These are phyloP conservation scores for Condylostoma magnum DNA, from an alignment of 169 alveolate species.

Conservation along the genomic window DNA sequence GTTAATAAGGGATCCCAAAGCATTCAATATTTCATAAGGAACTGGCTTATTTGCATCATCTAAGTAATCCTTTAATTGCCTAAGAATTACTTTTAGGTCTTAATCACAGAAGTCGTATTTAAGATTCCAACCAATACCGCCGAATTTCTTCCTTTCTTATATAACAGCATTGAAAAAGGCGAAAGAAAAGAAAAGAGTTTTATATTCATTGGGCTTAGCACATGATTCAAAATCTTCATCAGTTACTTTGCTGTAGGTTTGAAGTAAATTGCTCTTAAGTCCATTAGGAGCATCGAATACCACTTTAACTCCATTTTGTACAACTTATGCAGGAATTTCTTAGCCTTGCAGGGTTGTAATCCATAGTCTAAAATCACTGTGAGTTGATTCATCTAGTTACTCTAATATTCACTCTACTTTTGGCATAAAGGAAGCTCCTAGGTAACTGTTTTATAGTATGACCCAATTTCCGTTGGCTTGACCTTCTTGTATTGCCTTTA, in stretches of 20 bases:
- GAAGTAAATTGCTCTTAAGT: slow-evolving; percentile 75
- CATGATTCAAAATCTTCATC: slow-evolving; percentile 84
- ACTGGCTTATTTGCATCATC: slow-evolving; percentile 83
- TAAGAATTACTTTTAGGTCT: slow-evolving; percentile 84
- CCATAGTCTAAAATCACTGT: slow-evolving; percentile 93
- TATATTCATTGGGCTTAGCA: slow-evolving; percentile 84
- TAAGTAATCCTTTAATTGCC: slow-evolving; percentile 81
- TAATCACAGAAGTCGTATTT: slow-evolving; percentile 88
- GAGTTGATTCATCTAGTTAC: slow-evolving; percentile 79
- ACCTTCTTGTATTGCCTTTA: slow-evolving; percentile 84
- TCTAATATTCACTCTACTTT: slow-evolving; percentile 87
- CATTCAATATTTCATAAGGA: slow-evolving; percentile 89
- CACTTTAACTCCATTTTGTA: slow-evolving; percentile 90
- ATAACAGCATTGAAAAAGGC: slow-evolving; percentile 96
- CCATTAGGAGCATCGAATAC: slow-evolving; percentile 91
- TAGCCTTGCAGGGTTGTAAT: slow-evolving; percentile 89
- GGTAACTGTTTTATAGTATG: slow-evolving; percentile 90
- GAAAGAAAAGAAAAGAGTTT: slow-evolving; percentile 88
- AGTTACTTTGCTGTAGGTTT: slow-evolving; percentile 77
- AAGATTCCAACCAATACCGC: slow-evolving; percentile 94
- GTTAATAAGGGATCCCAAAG: slow-evolving; percentile 88
- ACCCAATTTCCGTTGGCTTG: slow-evolving; percentile 90
- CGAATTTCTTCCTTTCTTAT: slow-evolving; percentile 91
- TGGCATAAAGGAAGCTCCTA: slow-evolving; percentile 88
- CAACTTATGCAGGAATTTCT: slow-evolving; percentile 88